phyloP scores from a whole-genome alignment of 192 early-diverging fungal species.

The Umbelopsis vinacea region DNA sequence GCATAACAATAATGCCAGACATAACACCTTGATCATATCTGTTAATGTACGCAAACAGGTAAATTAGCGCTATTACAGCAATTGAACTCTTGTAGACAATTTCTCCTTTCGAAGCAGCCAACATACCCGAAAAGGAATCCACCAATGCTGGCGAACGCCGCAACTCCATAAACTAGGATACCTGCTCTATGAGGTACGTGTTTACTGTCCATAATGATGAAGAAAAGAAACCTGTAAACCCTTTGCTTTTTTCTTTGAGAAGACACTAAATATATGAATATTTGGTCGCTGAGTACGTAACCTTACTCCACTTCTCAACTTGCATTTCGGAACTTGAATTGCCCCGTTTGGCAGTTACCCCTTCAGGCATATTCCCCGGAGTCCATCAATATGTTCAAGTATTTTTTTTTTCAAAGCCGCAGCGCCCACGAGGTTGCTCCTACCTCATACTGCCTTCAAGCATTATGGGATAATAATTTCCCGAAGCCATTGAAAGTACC shows the following conservation, averaged over 20 bases:
- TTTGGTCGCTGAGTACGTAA: not conserved
- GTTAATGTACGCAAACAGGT: not conserved
- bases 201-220: constrained; percentile 7
- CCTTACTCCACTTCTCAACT: not conserved
- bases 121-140: constrained; percentile 58
- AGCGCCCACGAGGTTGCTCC: too few species aligned
- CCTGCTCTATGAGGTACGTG: constrained; percentile 7
- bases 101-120: not conserved
- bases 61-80: not conserved
- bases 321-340: too few species aligned
- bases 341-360: not conserved
- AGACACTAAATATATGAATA: not conserved
- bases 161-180: constrained; percentile 20
- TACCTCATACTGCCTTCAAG: too few species aligned
- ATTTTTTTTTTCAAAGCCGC: too few species aligned
- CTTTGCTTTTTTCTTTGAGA: not conserved
- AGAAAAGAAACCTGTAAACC: not conserved
- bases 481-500: too few species aligned
- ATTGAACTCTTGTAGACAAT: too few species aligned
- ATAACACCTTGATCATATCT: constrained; percentile 66
- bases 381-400: too few species aligned
- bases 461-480: too few species aligned
- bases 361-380: constrained; percentile 6
- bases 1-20: constrained; percentile 64
- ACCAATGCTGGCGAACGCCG: constrained; percentile 45